phyloP scores from a whole-genome alignment of 305 asterid genomes.

The Plantago coronopus region DNA sequence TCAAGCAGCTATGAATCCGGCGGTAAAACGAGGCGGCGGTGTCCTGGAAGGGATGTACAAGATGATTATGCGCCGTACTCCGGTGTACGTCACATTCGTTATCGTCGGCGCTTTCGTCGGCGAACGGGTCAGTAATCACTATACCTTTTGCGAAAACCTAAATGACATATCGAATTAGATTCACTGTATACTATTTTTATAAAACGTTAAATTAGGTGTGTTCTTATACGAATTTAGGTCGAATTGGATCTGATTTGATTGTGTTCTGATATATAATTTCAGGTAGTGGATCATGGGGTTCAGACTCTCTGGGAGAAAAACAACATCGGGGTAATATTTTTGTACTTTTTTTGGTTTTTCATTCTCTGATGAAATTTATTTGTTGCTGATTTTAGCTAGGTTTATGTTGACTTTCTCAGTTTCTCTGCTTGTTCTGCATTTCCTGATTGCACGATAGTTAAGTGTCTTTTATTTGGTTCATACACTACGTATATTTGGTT shows the following conservation, averaged over 20 bases:
- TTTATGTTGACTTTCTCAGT: background rate
- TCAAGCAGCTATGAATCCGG: conserved; percentile 43
- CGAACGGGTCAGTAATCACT: conserved; percentile 63
- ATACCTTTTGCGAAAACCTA: background rate
- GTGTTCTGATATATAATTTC: conserved; percentile 29
- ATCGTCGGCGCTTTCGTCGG: conserved; percentile 89
- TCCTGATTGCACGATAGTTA: too few relatives aligned
- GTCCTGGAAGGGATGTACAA: conserved; percentile 75
- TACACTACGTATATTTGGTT: too few relatives aligned
- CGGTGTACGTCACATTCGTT: conserved; percentile 91
- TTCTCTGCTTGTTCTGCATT: too few relatives aligned
- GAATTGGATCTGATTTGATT: conserved; percentile 9
- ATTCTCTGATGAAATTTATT: background rate
- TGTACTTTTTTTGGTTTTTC: background rate
- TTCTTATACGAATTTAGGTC: too few relatives aligned
- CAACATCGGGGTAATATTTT: conserved; percentile 70
- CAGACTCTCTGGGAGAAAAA: conserved; percentile 67
- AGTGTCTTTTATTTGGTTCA: too few relatives aligned
- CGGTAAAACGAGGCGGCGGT: conserved; percentile 55
- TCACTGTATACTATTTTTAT: too few relatives aligned
- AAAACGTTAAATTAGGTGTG: too few relatives aligned
- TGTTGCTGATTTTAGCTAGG: conserved; percentile 14
- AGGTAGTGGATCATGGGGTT: conserved; percentile 92
- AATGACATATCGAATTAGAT: too few relatives aligned
- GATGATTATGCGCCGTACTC: conserved; percentile 81